phyloP scores from a whole-genome alignment of 2,329 filamentous ascomycete genomes.

The Dendryphion nanum region DNA sequence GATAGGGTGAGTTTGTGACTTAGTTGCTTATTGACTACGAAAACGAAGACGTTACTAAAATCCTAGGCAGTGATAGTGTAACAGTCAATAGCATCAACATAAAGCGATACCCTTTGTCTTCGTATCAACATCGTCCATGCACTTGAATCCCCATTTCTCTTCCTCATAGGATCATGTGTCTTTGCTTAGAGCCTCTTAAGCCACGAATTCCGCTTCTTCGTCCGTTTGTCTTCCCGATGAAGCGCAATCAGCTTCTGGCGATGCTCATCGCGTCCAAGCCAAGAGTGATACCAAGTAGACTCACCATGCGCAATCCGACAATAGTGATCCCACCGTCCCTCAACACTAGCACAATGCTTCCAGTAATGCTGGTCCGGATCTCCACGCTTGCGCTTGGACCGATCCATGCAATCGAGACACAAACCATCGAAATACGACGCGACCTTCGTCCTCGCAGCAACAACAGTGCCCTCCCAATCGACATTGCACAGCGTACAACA shows the following conservation, averaged over 20 bases:
- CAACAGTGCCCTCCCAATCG: slow-evolving; percentile 3
- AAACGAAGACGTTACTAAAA: no score
- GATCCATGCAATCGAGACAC: slow-evolving; percentile 32
- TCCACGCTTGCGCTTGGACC: slow-evolving; percentile 8
- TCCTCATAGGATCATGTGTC: no score
- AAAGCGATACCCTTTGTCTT: no score
- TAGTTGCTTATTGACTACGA: no score
- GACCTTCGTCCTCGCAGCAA: neutral
- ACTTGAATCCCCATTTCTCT: no score
- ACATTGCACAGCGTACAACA: slow-evolving; percentile 10
- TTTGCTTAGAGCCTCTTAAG: no score
- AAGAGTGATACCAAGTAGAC: slow-evolving; percentile 30
- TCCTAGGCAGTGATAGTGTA: no score
- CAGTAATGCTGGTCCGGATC: slow-evolving; percentile 20
- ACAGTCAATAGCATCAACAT: no score
- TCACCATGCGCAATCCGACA: slow-evolving; percentile 26
- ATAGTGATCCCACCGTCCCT: slow-evolving; percentile 20
- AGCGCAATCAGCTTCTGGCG: slow-evolving; percentile 12
- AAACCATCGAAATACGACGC: slow-evolving; percentile 26
- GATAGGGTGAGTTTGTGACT: no score
- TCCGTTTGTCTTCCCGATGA: neutral
- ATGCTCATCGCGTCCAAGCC: slow-evolving; percentile 16
- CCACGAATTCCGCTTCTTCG: slow-evolving; percentile 1
- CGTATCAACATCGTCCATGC: no score
- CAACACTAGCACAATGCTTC: slow-evolving; percentile 9